Evolutionary conservation across 257 asterid genomes (phyloP), one percentile per base, ranked within the genome.

Genomic region (Solanum bulbocastanum): DNA sequence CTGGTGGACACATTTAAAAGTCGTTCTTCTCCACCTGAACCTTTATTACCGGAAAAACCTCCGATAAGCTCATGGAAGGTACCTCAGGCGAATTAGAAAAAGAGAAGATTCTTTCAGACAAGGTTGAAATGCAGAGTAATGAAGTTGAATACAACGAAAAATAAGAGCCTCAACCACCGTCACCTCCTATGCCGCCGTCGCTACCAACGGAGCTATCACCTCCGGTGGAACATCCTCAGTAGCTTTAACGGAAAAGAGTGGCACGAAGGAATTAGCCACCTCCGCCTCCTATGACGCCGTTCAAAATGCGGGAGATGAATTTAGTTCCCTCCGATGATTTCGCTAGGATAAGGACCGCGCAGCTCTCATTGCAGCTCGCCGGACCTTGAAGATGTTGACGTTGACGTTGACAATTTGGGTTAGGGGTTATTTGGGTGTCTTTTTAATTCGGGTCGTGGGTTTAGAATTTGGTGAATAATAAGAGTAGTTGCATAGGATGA

Each of bases 361-460:
- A 93, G 93, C 91, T 94, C 97, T 22, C 89, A 93, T 44, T 90
- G 96, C 87, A 94, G 95, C 94, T 94, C 94, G 6, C 94, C 96
- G 88, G 98, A 93, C 22, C 87, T 87, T 20, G 98, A 95, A 82
- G 98, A 96, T 83, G 16, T 44, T 66, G 84, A 86, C 25, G 35
- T 40, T 13, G 98, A 96, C 83, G 16, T 44, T 66, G 84, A 86
- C 25, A 22, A 76, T 13, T 1, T 40, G 90, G 16, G 52, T 12
- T 1, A 44, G 6, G 52, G 52, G 16, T 44, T 44, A 44, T 44
- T 44, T 44, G 16, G 52, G 16, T 44, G 52, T 44, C 16, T 44
- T 44, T 44, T 44, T 44, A 44, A 44, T 44, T 44, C 0, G 52
- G 52, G 52, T 12, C 4, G 16, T 44, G 52, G 52, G 52, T 44